Conservation (phyloP, 768 basidiomycete species). For the Fomitopsis serialis region DNA sequence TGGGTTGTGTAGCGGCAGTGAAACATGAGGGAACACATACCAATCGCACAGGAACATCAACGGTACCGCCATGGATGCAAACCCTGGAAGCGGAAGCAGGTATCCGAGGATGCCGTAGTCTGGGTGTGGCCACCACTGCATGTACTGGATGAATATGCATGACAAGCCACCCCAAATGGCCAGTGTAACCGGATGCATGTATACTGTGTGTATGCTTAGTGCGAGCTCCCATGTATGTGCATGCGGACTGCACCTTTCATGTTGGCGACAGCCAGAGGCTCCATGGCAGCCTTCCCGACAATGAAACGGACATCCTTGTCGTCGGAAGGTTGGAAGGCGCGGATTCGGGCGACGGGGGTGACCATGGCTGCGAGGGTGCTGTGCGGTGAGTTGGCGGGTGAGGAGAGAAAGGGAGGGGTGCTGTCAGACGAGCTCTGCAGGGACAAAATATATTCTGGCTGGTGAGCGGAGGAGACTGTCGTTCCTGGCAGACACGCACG, state of each 20-base stretch:
- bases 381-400: neutral
- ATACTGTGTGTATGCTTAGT: slow-evolving; percentile 37
- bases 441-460: slow-evolving; percentile 1
- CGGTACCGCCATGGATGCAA: slow-evolving; percentile 58
- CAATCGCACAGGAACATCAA: slow-evolving; percentile 68
- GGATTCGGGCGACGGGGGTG: slow-evolving; percentile 35
- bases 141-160: slow-evolving; percentile 48
- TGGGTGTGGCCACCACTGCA: slow-evolving; percentile 65
- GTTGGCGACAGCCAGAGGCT: slow-evolving; percentile 64
- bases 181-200: slow-evolving; percentile 53
- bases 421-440: neutral
- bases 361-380: slow-evolving; percentile 13
- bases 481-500: neutral
- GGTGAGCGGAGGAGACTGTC: neutral
- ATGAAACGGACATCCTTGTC: slow-evolving; percentile 57
- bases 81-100: slow-evolving; percentile 57
- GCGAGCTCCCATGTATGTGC: neutral
- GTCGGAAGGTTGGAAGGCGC: slow-evolving; percentile 45
- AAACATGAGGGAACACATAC: slow-evolving; percentile 30
- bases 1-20: neutral
- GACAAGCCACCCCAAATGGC: slow-evolving; percentile 59
- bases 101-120: slow-evolving; percentile 42
- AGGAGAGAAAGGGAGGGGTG: neutral
- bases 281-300: slow-evolving; percentile 62
- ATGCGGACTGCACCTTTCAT: slow-evolving; percentile 36